phyloP scores from a whole-genome alignment of 2,329 filamentous ascomycete genomes.

The Torrubiellomyces zombiae region DNA sequence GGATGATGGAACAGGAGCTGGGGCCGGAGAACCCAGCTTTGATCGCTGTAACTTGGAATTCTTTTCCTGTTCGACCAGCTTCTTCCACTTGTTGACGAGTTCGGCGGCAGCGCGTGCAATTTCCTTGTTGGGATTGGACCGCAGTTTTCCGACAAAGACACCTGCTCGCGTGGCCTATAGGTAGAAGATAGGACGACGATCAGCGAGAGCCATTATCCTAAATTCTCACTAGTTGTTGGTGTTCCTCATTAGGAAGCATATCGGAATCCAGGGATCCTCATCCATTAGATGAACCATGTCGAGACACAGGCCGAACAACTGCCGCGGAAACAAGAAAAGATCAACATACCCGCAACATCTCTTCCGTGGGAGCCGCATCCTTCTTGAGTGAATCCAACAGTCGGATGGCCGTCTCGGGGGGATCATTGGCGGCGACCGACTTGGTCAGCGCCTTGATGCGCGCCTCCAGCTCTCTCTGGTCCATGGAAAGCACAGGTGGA shows the following conservation, averaged over 20 bases:
- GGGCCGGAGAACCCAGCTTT: conserved; percentile 23
- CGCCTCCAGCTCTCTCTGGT: conserved; percentile 64
- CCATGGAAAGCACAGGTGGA: conserved; percentile 42
- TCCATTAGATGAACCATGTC: no score
- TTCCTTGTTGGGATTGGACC: conserved; percentile 63
- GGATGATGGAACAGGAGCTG: conserved; percentile 30
- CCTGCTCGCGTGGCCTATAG: conserved; percentile 69
- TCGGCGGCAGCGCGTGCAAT: conserved; percentile 63
- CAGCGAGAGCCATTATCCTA: background rate
- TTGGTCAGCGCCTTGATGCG: conserved; percentile 68
- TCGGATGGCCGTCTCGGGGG: conserved; percentile 51
- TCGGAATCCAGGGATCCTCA: no score
- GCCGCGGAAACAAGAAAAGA: background rate
- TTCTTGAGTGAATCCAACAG: conserved; percentile 67
- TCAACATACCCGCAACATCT: conserved; percentile 58
- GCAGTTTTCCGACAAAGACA: conserved; percentile 69
- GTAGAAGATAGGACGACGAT: background rate
- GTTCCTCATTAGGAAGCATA: no score
- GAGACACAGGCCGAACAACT: no score
- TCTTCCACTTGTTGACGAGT: conserved; percentile 79
- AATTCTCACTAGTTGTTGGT: background rate
- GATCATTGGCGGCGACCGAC: conserved; percentile 58
- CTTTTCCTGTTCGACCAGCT: conserved; percentile 53
- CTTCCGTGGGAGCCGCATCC: conserved; percentile 70
- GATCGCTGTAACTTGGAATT: conserved; percentile 25